Conservation (phyloP, 2,329 filamentous ascomycete species). For the Rhynchosporium secalis region DNA sequence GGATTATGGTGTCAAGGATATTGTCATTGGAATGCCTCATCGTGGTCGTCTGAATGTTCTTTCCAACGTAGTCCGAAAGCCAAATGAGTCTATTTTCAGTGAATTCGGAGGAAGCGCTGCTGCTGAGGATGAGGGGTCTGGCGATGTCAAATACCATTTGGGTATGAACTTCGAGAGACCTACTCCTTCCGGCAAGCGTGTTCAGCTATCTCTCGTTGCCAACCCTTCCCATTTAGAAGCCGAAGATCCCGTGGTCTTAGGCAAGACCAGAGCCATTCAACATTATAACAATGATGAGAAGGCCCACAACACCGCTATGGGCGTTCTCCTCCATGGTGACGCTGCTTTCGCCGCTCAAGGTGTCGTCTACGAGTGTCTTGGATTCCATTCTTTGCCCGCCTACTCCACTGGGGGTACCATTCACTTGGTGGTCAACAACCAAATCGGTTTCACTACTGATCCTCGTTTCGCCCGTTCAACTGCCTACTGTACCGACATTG, state of each 20-base stretch:
- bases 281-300: constrained; percentile 98
- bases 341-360: constrained; percentile 96
- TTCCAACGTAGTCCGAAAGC: constrained; percentile 97
- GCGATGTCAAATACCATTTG: constrained; percentile 98
- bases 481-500: constrained; percentile 98
- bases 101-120: constrained; percentile 90
- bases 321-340: constrained; percentile 93
- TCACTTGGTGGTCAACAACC: constrained; percentile 98
- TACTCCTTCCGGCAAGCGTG: constrained; percentile 95
- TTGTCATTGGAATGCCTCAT: constrained; percentile 99
- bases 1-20: constrained; percentile 98
- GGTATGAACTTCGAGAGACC: constrained; percentile 99
- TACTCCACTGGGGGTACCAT: constrained; percentile 98
- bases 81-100: constrained; percentile 99
- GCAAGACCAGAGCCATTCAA: constrained; percentile 96
- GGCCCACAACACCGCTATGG: constrained; percentile 87
- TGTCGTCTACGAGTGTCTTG: constrained; percentile 97
- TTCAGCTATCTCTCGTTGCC: constrained; percentile 97
- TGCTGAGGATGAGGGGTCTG: constrained; percentile 91
- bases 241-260: constrained; percentile 95
- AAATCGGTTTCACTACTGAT: constrained; percentile 99
- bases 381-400: constrained; percentile 91
- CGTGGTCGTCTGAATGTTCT: constrained; percentile 97
- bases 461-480: constrained; percentile 96
- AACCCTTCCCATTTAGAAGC: constrained; percentile 98